Evolutionary conservation across 305 asterid genomes (phyloP).

Genomic region (Solanum aculeatissimum): DNA sequence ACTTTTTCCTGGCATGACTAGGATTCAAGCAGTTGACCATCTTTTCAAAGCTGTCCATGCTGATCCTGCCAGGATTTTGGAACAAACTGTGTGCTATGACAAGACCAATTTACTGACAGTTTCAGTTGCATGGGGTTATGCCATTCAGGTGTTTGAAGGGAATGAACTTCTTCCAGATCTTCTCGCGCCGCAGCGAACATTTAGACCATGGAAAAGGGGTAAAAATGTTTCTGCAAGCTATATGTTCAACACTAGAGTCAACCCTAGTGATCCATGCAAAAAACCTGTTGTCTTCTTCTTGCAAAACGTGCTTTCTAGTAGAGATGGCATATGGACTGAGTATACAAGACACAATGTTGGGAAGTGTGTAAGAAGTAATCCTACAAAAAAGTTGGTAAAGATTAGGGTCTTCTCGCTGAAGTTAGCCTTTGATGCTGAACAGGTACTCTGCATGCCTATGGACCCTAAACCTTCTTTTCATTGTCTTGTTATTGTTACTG

Average conservation of each 20-base stretch:
- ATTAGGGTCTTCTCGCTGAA: conserved; percentile 31
- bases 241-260: conserved; percentile 56
- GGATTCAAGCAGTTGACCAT: conserved; percentile 37
- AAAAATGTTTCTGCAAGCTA: conserved; percentile 29
- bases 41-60: conserved; percentile 42
- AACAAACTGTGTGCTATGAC: conserved; percentile 77
- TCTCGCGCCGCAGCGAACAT: conserved; percentile 44
- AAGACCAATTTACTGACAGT: conserved; percentile 33
- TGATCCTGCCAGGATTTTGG: conserved; percentile 57
- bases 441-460: conserved; percentile 27
- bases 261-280: conserved; percentile 46
- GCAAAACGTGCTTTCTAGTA: conserved; percentile 20
- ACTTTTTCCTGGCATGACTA: conserved; percentile 54
- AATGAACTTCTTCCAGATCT: conserved; percentile 56
- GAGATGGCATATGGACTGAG: conserved; percentile 29
- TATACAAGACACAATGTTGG: conserved; percentile 20
- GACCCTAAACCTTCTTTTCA: neutral
- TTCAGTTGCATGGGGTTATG: conserved; percentile 86
- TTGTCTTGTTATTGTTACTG: neutral
- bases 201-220: conserved; percentile 72
- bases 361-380: conserved; percentile 28
- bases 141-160: conserved; percentile 59
- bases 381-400: conserved; percentile 26
- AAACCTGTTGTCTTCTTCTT: conserved; percentile 47
- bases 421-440: conserved; percentile 22